Evolutionary conservation across 306 rosid species (phyloP).

Genomic region (Mimosa bimucronata): DNA sequence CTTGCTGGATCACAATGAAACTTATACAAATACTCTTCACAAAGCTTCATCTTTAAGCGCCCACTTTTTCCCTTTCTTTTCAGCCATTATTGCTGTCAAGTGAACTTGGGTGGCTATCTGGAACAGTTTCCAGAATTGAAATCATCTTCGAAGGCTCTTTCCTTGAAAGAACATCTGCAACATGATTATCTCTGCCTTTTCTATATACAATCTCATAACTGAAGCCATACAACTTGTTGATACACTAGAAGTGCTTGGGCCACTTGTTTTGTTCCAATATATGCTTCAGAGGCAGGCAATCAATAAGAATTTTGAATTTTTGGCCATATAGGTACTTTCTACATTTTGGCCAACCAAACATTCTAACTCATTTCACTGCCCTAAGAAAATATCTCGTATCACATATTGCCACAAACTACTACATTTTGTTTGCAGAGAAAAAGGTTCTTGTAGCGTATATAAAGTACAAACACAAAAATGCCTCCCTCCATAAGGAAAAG

Average conservation of each 20-base stretch:
- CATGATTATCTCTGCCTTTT: background rate
- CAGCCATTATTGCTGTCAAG: background rate
- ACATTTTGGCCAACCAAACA: background rate
- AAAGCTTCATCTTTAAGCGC: background rate
- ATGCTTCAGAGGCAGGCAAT: background rate
- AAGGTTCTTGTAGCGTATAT: background rate
- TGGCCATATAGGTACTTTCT: background rate
- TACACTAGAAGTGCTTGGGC: background rate
- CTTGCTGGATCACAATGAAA: background rate
- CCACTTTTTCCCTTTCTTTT: background rate
- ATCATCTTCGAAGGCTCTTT: background rate
- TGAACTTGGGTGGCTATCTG: background rate
- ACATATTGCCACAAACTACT: background rate
- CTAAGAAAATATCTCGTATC: background rate
- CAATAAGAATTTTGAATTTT: background rate
- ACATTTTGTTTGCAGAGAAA: conserved; percentile 10
- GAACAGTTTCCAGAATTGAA: background rate
- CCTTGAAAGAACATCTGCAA: background rate
- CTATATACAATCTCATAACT: background rate
- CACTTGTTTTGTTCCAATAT: background rate
- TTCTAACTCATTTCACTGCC: background rate
- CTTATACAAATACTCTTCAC: background rate
- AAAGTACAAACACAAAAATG: conserved; percentile 11
- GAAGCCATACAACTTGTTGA: background rate
- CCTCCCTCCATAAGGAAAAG: background rate